Percentiles rank a stretch among this genome's conserved stretches.
Evolutionary conservation across 768 basidiomycete species (phyloP).

Genomic region (Phanerochaete sordida): DNA sequence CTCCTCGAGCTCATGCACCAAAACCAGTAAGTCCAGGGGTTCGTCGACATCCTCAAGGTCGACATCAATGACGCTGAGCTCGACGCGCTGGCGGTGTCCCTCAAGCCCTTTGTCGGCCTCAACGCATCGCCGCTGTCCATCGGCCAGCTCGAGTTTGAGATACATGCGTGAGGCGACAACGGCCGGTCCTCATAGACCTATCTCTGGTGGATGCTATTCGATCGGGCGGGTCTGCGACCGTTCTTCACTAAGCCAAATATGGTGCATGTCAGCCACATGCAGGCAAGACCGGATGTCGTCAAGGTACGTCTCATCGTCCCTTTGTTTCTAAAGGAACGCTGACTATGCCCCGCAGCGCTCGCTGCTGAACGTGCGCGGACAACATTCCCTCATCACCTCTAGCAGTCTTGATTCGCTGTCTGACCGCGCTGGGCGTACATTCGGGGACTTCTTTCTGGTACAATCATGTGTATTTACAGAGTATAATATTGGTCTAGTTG

Average conservation of each 20-base stretch:
- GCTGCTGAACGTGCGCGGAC: constrained; percentile 42
- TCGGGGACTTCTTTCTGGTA: too few species aligned
- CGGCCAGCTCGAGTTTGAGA: constrained; percentile 69
- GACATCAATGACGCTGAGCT: constrained; percentile 70
- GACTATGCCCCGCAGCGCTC: constrained; percentile 34
- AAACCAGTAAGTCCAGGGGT: constrained; percentile 63
- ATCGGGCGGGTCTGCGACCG: constrained; percentile 60
- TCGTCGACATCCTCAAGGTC: constrained; percentile 69
- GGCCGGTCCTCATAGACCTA: constrained; percentile 45
- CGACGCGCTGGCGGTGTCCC: constrained; percentile 43
- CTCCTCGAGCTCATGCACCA: constrained; percentile 56
- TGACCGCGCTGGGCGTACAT: too few species aligned
- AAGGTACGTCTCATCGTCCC: constrained; percentile 33
- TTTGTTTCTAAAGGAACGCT: background rate
- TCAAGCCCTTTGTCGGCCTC: constrained; percentile 41
- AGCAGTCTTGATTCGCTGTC: background rate
- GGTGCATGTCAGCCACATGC: constrained; percentile 35
- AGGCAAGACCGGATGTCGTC: constrained; percentile 31
- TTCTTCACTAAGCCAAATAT: constrained; percentile 62
- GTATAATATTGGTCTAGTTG: too few species aligned
- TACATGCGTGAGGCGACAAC: constrained; percentile 39
- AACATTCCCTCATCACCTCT: constrained; percentile 32
- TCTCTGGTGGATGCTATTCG: constrained; percentile 64
- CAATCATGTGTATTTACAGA: too few species aligned
- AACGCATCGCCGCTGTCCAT: constrained; percentile 52